phyloP scores from a whole-genome alignment of 2,329 filamentous ascomycete species.

The Fusarium decemcellulare region DNA sequence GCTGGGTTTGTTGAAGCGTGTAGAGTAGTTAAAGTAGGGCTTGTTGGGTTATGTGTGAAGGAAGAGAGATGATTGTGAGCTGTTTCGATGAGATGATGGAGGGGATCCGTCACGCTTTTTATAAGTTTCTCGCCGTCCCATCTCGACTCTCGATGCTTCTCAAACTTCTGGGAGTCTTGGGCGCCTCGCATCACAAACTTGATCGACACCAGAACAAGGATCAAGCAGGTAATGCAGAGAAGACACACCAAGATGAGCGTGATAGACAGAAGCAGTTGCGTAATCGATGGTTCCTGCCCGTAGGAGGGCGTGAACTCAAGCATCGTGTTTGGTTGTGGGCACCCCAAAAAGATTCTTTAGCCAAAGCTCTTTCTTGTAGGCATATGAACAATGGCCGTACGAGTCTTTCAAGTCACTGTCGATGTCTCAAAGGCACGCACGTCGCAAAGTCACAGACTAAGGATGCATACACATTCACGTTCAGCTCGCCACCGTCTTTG shows the following conservation, averaged over 20 bases:
- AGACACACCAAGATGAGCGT: not conserved
- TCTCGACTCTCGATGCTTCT: too few species aligned
- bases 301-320: not conserved
- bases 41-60: not conserved
- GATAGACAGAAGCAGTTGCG: not conserved
- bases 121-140: not conserved
- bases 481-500: not conserved
- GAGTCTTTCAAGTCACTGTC: not conserved
- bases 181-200: not conserved
- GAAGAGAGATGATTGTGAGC: slow-evolving; percentile 2
- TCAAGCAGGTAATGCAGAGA: not conserved
- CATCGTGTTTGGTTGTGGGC: not conserved
- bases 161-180: too few species aligned
- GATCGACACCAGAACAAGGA: not conserved
- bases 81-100: slow-evolving; percentile 1
- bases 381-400: not conserved
- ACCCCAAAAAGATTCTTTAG: too few species aligned
- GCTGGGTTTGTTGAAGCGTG: not conserved
- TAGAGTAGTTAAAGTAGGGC: not conserved
- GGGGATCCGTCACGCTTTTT: not conserved
- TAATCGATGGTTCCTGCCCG: not conserved
- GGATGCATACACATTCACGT: not conserved
- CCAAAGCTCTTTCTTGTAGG: not conserved
- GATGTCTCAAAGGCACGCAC: too few species aligned
- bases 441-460: not conserved